phyloP scores from a whole-genome alignment of 768 basidiomycete genomes.

The Leucosporidium scottii region DNA sequence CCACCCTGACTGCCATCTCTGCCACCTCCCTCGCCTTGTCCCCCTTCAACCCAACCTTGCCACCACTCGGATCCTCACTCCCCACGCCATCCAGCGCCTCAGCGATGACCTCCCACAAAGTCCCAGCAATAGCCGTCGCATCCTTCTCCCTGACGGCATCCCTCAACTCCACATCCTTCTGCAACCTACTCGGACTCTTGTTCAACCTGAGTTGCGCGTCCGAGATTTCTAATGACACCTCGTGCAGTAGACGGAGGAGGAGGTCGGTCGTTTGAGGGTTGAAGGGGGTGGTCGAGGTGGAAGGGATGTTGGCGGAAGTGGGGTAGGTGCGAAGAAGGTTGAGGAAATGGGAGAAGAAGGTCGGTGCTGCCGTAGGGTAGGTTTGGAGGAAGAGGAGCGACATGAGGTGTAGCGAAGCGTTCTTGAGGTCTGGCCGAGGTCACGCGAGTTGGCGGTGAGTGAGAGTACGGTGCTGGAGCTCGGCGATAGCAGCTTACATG shows the following conservation, averaged over 20 bases:
- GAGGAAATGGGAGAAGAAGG: constrained; percentile 73
- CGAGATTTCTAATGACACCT: constrained; percentile 95
- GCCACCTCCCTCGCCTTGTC: constrained; percentile 57
- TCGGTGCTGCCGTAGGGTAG: constrained; percentile 76
- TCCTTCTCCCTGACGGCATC: constrained; percentile 83
- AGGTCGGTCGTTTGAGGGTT: constrained; percentile 81
- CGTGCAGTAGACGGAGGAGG: constrained; percentile 82
- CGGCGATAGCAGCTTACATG: constrained; percentile 21
- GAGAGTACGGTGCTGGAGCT: neutral
- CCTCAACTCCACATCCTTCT: constrained; percentile 73
- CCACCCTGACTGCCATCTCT: constrained; percentile 85
- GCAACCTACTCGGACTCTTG: constrained; percentile 62
- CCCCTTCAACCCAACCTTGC: constrained; percentile 43
- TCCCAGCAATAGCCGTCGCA: constrained; percentile 75
- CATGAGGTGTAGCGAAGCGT: constrained; percentile 66
- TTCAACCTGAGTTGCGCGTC: constrained; percentile 88
- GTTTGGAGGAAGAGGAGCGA: constrained; percentile 81
- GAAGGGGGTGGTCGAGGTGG: constrained; percentile 54
- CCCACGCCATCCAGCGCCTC: constrained; percentile 47
- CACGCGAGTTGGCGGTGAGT: neutral
- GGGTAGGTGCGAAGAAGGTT: constrained; percentile 57
- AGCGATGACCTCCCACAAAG: constrained; percentile 72
- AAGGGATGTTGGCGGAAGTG: constrained; percentile 37
- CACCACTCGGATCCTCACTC: constrained; percentile 50
- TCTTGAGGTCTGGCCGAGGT: constrained; percentile 27